Percentiles rank a stretch among this genome's conserved stretches.
These are phyloP conservation scores for Reticulascus tulasneorum DNA, from an alignment of 2,329 filamentous ascomycete genomes.

Conservation along the genomic window DNA sequence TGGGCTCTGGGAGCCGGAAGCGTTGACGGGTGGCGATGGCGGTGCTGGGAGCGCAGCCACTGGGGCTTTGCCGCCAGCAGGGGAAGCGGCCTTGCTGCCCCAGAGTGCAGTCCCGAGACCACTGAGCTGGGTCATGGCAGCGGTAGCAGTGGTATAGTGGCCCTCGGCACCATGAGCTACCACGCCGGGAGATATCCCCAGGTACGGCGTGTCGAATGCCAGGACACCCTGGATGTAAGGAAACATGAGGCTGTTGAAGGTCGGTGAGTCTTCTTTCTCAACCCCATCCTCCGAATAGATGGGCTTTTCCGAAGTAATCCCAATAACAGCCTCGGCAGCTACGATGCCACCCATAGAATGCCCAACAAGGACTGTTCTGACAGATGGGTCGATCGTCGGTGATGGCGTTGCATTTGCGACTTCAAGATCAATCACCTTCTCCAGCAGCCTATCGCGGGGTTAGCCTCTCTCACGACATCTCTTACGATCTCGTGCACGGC, in stretches of 20 bases:
- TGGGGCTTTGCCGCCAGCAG: constrained; percentile 28
- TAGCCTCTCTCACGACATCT: background rate
- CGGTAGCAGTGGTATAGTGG: constrained; percentile 71
- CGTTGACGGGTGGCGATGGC: constrained; percentile 24
- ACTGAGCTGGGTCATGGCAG: constrained; percentile 64
- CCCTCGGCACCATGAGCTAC: constrained; percentile 84
- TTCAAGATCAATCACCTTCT: constrained; percentile 92
- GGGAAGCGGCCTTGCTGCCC: constrained; percentile 40
- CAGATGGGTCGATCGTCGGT: constrained; percentile 81
- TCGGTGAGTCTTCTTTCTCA: constrained; percentile 26
- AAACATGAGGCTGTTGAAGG: constrained; percentile 73
- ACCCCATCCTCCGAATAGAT: constrained; percentile 44
- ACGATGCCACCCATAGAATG: constrained; percentile 95
- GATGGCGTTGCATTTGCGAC: constrained; percentile 75
- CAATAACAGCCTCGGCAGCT: constrained; percentile 80
- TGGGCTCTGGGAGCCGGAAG: constrained; percentile 22
- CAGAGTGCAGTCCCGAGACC: constrained; percentile 65
- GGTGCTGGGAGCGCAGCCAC: constrained; percentile 31
- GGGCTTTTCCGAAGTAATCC: constrained; percentile 56
- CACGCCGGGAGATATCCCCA: constrained; percentile 75
- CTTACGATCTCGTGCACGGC: background rate
- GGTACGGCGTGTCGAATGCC: constrained; percentile 90
- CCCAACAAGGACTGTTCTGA: constrained; percentile 76
- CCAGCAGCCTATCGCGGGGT: constrained; percentile 61
- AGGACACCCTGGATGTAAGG: constrained; percentile 87